Conservation (phyloP, 2,329 filamentous ascomycete species). For the Botrytis medusae region DNA sequence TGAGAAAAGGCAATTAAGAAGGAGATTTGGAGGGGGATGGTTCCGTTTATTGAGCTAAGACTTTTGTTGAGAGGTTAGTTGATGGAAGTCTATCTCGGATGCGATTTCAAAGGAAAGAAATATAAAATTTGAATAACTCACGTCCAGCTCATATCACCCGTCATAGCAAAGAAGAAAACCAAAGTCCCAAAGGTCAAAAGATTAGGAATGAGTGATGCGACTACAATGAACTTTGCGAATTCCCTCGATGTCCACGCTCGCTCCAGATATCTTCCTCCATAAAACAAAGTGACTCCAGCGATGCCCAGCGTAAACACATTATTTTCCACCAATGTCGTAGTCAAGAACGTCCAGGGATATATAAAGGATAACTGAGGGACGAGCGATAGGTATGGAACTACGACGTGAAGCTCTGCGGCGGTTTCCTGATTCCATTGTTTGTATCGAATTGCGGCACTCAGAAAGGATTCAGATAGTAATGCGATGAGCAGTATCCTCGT, state of each 20-base stretch:
- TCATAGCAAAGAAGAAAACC: slow-evolving; percentile 70
- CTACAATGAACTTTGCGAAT: slow-evolving; percentile 83
- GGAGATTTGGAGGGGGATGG: slow-evolving; percentile 83
- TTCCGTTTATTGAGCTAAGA: slow-evolving; percentile 80
- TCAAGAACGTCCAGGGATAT: slow-evolving; percentile 91
- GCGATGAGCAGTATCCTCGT: slow-evolving; percentile 78
- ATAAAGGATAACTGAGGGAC: slow-evolving; percentile 79
- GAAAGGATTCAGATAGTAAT: slow-evolving; percentile 73
- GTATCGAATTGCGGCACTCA: slow-evolving; percentile 78
- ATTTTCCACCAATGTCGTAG: slow-evolving; percentile 85
- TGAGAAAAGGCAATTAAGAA: slow-evolving; percentile 98
- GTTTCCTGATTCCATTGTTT: slow-evolving; percentile 63
- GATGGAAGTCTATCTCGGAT: slow-evolving; percentile 30
- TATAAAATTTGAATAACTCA: slow-evolving; percentile 47
- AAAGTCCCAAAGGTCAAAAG: slow-evolving; percentile 70
- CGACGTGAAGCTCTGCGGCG: slow-evolving; percentile 52
- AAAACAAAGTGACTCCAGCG: slow-evolving; percentile 76
- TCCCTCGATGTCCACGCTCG: slow-evolving; percentile 91
- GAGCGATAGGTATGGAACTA: slow-evolving; percentile 83
- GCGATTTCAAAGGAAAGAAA: slow-evolving; percentile 22
- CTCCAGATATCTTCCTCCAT: slow-evolving; percentile 93
- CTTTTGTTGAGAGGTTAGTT: slow-evolving; percentile 47
- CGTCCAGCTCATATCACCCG: slow-evolving; percentile 66
- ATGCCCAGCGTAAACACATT: slow-evolving; percentile 85
- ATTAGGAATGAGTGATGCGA: slow-evolving; percentile 80